Evolutionary conservation across 768 basidiomycete species (phyloP).

Genomic region (Collybiopsis confluens): DNA sequence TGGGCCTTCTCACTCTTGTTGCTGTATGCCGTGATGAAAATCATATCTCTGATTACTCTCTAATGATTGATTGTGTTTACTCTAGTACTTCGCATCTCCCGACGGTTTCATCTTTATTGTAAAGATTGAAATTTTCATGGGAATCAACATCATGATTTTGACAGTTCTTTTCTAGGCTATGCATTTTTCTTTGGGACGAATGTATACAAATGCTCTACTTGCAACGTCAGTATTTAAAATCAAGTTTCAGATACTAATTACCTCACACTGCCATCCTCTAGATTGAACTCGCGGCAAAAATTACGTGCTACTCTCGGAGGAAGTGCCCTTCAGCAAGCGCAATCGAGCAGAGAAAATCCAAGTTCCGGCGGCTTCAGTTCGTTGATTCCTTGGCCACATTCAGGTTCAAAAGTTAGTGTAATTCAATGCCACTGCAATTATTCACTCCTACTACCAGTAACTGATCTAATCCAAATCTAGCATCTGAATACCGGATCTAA

Average conservation of each 20-base stretch:
- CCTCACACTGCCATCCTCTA: background rate
- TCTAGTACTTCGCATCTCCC: conserved; percentile 15
- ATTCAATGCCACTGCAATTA: background rate
- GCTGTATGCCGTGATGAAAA: conserved; percentile 6
- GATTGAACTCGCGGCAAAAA: background rate
- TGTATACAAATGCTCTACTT: conserved; percentile 22
- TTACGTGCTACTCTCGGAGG: background rate
- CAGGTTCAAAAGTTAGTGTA: no score
- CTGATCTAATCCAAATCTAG: background rate
- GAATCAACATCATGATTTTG: background rate
- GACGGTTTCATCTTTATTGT: conserved; percentile 19
- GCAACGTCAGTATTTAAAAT: conserved; percentile 15
- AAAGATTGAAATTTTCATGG: background rate
- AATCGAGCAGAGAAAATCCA: background rate
- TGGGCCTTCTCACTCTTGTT: conserved; percentile 11
- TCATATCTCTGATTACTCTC: background rate
- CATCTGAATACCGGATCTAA: background rate
- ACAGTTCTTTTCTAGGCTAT: conserved; percentile 13
- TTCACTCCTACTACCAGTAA: no score
- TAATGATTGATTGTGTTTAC: no score
- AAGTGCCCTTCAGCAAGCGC: background rate
- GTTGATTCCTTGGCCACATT: conserved; percentile 1
- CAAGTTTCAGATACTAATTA: background rate
- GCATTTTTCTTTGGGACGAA: conserved; percentile 20
- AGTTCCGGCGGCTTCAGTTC: background rate